These are phyloP conservation scores for Coemansia sp. DNA, from an alignment of 192 early-diverging fungal species.

Conservation along the genomic window DNA sequence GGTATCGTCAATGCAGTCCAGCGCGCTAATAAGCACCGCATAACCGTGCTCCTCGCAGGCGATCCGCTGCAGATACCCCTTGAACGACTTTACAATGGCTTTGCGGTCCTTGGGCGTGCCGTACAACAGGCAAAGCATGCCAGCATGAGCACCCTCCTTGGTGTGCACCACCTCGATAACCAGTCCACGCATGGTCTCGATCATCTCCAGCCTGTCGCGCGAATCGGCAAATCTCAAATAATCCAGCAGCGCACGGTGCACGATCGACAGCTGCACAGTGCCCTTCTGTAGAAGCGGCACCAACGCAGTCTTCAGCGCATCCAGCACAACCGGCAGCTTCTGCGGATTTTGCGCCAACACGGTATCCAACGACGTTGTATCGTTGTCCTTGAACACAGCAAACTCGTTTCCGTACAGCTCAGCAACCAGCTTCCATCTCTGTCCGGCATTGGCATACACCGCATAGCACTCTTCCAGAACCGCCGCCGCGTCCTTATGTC, in stretches of 20 bases:
- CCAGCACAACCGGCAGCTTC: constrained; percentile 59
- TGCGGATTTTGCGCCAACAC: constrained; percentile 59
- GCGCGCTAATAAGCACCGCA: constrained; percentile 75
- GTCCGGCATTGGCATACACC: constrained; percentile 74
- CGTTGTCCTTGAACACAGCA: constrained; percentile 76
- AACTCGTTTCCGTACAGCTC: constrained; percentile 96
- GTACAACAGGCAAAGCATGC: constrained; percentile 79
- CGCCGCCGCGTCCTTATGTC: constrained; percentile 84
- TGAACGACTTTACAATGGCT: constrained; percentile 83
- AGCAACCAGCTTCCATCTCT: constrained; percentile 73
- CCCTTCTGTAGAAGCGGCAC: constrained; percentile 80
- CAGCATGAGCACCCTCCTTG: constrained; percentile 83
- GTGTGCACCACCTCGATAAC: constrained; percentile 90
- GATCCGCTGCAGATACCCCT: constrained; percentile 77
- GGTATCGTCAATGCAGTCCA: constrained; percentile 94
- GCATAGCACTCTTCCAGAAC: constrained; percentile 86
- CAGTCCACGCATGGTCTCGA: constrained; percentile 81
- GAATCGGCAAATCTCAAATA: constrained; percentile 72
- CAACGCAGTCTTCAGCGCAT: constrained; percentile 69
- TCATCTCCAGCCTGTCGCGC: constrained; percentile 62
- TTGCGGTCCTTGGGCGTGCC: constrained; percentile 90
- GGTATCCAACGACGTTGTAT: constrained; percentile 20
- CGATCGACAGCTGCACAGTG: constrained; percentile 73
- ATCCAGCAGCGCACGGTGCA: constrained; percentile 86
- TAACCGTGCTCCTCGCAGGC: constrained; percentile 88